phyloP scores from a whole-genome alignment of 2,329 filamentous ascomycete genomes.

The Fusarium dlaminii region DNA sequence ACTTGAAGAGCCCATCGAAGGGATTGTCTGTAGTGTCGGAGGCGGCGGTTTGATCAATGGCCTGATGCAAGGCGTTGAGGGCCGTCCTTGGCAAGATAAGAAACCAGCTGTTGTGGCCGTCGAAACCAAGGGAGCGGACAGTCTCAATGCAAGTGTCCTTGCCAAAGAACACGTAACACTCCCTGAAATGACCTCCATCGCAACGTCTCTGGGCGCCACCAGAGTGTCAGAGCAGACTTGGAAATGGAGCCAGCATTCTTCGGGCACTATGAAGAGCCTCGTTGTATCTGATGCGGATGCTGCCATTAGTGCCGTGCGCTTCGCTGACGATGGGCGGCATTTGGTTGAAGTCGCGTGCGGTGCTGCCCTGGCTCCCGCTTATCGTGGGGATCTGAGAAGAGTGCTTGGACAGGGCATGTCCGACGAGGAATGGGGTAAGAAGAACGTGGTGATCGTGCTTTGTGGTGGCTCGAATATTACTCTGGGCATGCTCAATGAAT shows the following conservation, averaged over 20 bases:
- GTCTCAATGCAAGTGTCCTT: conserved; percentile 69
- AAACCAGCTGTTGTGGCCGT: conserved; percentile 71
- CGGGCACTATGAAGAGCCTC: conserved; percentile 45
- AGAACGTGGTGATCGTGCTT: conserved; percentile 83
- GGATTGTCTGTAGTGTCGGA: conserved; percentile 80
- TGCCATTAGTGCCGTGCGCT: conserved; percentile 76
- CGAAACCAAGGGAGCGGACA: conserved; percentile 80
- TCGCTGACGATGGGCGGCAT: conserved; percentile 83
- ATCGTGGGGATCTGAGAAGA: conserved; percentile 69
- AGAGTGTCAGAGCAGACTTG: conserved; percentile 75
- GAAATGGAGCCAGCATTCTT: conserved; percentile 65
- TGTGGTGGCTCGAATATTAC: conserved; percentile 81
- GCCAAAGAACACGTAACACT: conserved; percentile 69
- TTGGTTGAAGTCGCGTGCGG: conserved; percentile 89
- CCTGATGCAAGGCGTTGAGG: conserved; percentile 74
- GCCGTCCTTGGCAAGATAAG: conserved; percentile 46
- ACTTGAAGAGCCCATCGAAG: conserved; percentile 65
- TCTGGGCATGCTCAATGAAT: conserved; percentile 67
- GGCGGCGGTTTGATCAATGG: conserved; percentile 85
- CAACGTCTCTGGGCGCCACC: conserved; percentile 77
- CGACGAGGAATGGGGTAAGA: conserved; percentile 68
- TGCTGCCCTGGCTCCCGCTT: conserved; percentile 76
- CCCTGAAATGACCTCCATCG: conserved; percentile 77
- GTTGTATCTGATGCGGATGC: conserved; percentile 70
- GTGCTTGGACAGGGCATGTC: conserved; percentile 63